Evolutionary conservation across 805 yeast genomes (phyloP), one percentile per base, ranked within the genome.

Genomic region (Wickerhamiella spandovensis): DNA sequence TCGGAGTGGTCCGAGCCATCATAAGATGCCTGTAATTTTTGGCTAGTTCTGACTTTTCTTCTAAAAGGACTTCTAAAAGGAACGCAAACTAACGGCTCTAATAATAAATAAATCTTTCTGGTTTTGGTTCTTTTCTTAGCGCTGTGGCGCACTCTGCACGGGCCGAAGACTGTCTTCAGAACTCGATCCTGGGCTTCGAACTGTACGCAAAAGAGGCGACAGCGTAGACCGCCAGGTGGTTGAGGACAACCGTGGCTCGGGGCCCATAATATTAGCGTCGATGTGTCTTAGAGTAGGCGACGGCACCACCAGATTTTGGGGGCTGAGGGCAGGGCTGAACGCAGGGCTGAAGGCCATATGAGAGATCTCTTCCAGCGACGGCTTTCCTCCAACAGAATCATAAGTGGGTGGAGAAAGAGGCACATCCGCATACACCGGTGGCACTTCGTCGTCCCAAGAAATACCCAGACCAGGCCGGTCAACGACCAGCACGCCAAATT

Each of bases 371-470:
- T 58, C 64, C 20, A 62, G 46, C 9, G 55, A 46, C 13, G 64
- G 62, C 28, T 56, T 49, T 28, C 51, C 53, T n/a, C 60, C 61
- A 1, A 64, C 58, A 15, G 52, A 54, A 38, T 67, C 73, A 64
- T 92, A 90, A 2, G 79, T 78, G 1, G 98, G 98, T 0, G 98
- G 98, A 21, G 89, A 79, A 43, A 86, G 71, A 0, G 94, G 79
- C 20, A 92, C 88, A 56, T 87, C 90, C 49, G 79, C 86, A 61
- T 92, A 92, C 20, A 88, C 84, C 1, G 99, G 99, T 1, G 99
- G 99, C 17, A 94, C 97, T 66, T 92, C 98, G 62, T 90, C 97
- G 66, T 90, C 97, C 97, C 98, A 92, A 0, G 97, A 84, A 28
- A 92, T 86, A 4, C 98, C 98, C 42, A 92, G 72, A 0, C 99